Evolutionary conservation across 345 rosid genomes (phyloP).

Genomic region (Raphanus sativus): DNA sequence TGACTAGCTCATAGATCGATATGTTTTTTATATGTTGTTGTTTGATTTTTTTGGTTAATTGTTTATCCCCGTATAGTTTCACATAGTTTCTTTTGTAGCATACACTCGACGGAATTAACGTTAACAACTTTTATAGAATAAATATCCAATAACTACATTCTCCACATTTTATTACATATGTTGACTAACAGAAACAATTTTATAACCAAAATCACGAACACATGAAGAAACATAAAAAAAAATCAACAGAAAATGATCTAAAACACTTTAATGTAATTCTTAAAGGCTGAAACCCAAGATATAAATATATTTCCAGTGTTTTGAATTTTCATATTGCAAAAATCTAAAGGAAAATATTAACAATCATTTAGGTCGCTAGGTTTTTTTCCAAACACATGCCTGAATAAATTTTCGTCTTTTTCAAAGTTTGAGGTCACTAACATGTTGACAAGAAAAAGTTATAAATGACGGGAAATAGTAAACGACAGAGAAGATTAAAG

Average conservation of each 20-base stretch:
- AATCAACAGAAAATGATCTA: not conserved
- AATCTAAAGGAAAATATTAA: not conserved
- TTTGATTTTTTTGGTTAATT: not conserved
- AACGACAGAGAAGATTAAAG: constrained; percentile 33
- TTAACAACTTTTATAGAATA: not conserved
- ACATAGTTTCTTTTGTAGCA: constrained; percentile 3
- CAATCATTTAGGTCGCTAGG: constrained; percentile 26
- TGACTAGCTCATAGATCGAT: not conserved
- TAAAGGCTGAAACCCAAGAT: not conserved
- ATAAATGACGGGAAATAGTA: constrained; percentile 8
- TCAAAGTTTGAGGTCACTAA: constrained; percentile 26
- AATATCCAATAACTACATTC: not conserved
- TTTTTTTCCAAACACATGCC: constrained; percentile 14
- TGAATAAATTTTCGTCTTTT: not conserved
- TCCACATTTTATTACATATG: not conserved
- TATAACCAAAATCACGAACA: not conserved
- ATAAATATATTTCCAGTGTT: not conserved
- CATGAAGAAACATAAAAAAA: not conserved
- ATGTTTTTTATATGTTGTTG: not conserved
- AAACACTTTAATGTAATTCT: not conserved
- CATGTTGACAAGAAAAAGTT: constrained; percentile 3
- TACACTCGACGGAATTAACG: not conserved
- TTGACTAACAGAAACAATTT: not conserved
- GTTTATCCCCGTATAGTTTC: not conserved
- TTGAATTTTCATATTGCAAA: not conserved